phyloP scores from a whole-genome alignment of 495 filamentous ascomycete genomes.

The Pyronema omphalodes region DNA sequence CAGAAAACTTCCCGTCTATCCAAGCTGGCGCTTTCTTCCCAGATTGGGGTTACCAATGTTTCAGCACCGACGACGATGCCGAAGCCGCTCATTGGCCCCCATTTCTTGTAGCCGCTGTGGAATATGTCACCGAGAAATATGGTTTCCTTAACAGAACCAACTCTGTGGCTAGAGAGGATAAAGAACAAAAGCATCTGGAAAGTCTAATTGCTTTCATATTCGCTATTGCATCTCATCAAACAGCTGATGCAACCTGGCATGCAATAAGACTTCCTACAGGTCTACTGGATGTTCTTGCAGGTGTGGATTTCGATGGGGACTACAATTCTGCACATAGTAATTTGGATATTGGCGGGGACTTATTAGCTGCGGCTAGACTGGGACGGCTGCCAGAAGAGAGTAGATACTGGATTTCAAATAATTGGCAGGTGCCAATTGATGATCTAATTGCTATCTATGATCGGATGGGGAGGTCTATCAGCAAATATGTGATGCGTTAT shows the following conservation, averaged over 20 bases:
- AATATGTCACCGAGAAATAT: constrained; percentile 16
- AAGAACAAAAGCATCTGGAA: constrained; percentile 17
- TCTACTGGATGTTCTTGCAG: constrained; percentile 10
- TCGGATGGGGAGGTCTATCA: constrained; percentile 12
- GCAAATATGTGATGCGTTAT: constrained; percentile 11
- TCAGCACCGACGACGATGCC: constrained; percentile 11
- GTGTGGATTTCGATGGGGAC: constrained; percentile 17
- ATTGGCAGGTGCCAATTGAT: constrained; percentile 15
- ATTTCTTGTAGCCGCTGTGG: constrained; percentile 19
- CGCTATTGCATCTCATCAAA: constrained; percentile 15
- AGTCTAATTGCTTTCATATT: constrained; percentile 17
- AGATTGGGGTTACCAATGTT: constrained; percentile 23
- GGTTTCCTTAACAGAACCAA: constrained; percentile 11
- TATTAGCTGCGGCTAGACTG: constrained; percentile 11
- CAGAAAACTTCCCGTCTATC: constrained; percentile 12
- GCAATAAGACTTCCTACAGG: constrained; percentile 17
- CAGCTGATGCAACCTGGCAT: constrained; percentile 23
- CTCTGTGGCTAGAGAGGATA: not conserved
- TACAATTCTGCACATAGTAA: constrained; percentile 8
- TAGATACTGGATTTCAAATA: constrained; percentile 8
- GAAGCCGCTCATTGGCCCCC: constrained; percentile 23
- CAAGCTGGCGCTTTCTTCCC: constrained; percentile 24
- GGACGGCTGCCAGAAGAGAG: constrained; percentile 7
- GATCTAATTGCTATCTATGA: constrained; percentile 18
- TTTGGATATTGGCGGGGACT: constrained; percentile 19